phyloP scores from a whole-genome alignment of 2,329 filamentous ascomycete genomes.

The Colletotrichum camelliae region DNA sequence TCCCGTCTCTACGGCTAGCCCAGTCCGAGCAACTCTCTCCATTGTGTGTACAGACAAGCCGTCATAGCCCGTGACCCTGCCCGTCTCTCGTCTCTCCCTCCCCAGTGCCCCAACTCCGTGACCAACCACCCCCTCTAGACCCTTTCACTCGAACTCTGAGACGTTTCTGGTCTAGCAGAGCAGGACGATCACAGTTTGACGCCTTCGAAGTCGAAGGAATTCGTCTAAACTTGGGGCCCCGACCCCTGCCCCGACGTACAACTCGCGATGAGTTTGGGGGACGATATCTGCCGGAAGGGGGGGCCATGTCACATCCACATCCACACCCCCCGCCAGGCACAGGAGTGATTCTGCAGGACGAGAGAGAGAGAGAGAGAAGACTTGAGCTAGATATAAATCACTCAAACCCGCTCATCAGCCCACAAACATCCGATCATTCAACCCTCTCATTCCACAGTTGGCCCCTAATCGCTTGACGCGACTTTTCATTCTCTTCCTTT shows the following conservation, averaged over 20 bases:
- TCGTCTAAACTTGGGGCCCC: constrained; percentile 10
- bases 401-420: constrained; percentile 23
- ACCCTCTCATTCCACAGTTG: constrained; percentile 19
- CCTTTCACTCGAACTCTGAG: constrained; percentile 11
- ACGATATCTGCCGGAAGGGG: neutral
- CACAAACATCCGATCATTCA: neutral
- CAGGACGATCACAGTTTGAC: constrained; percentile 10
- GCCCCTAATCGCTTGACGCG: constrained; percentile 20
- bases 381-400: constrained; percentile 23
- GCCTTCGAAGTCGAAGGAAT: neutral
- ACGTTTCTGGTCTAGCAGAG: constrained; percentile 13
- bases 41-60: neutral
- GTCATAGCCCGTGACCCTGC: constrained; percentile 8
- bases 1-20: constrained; percentile 6
- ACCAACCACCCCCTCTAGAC: neutral
- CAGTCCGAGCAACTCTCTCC: constrained; percentile 6
- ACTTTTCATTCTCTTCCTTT: constrained; percentile 10
- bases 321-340: neutral
- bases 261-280: neutral
- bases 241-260: neutral
- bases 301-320: neutral
- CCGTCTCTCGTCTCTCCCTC: neutral
- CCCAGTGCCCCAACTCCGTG: neutral
- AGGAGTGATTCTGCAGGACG: neutral
- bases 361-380: neutral